Conservation (phyloP, 2,329 filamentous ascomycete genomes). For the Sporothrix euskadiensis region DNA sequence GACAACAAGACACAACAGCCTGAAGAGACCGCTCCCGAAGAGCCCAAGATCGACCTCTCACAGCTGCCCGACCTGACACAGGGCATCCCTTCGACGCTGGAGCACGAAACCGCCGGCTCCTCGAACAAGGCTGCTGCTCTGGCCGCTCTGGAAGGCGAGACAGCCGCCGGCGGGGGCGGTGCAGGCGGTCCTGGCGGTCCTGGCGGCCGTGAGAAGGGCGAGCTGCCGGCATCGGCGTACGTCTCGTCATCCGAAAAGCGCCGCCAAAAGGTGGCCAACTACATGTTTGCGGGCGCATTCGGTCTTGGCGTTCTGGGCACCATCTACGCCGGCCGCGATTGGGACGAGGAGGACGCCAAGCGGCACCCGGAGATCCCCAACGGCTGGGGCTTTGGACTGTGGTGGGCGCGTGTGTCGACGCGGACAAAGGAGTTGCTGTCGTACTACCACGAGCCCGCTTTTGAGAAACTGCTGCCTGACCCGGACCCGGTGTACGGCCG, state of each 20-base stretch:
- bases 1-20: constrained; percentile 16
- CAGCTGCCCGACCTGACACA: constrained; percentile 89
- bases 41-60: constrained; percentile 54
- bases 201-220: constrained; percentile 59
- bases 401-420: constrained; percentile 78
- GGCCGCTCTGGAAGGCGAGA: constrained; percentile 42
- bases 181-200: constrained; percentile 49
- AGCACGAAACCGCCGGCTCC: constrained; percentile 66
- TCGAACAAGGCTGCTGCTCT: constrained; percentile 43
- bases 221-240: constrained; percentile 77
- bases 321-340: constrained; percentile 82
- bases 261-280: constrained; percentile 73
- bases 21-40: constrained; percentile 36
- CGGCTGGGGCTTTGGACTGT: constrained; percentile 72
- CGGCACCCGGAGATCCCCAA: constrained; percentile 70
- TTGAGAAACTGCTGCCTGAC: constrained; percentile 87
- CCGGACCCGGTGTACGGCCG: constrained; percentile 75
- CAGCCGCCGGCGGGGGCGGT: constrained; percentile 42
- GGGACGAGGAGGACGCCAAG: constrained; percentile 75
- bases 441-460: constrained; percentile 95
- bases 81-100: constrained; percentile 89
- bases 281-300: constrained; percentile 66
- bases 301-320: constrained; percentile 58
- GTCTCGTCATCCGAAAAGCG: constrained; percentile 87
- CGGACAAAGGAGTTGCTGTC: constrained; percentile 73